These are phyloP conservation scores for Fraxinus pennsylvanica DNA, from an alignment of 257 asterid species.

Conservation along the genomic window DNA sequence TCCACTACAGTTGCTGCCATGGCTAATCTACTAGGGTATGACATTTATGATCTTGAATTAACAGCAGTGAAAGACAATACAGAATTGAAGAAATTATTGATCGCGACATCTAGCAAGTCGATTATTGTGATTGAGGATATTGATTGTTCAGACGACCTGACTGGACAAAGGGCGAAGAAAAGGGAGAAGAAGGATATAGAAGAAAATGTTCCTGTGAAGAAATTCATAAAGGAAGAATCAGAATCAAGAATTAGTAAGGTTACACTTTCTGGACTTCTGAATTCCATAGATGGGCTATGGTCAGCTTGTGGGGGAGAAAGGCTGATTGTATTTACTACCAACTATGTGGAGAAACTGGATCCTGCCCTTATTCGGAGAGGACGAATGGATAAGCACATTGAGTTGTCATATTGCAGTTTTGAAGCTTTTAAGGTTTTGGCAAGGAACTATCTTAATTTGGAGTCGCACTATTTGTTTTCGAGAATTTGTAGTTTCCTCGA, in stretches of 20 bases:
- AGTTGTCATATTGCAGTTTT: slow-evolving; percentile 42
- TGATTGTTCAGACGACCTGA: slow-evolving; percentile 40
- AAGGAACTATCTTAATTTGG: slow-evolving; percentile 32
- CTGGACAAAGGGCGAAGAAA: slow-evolving; percentile 29
- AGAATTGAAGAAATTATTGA: slow-evolving; percentile 32
- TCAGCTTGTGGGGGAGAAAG: slow-evolving; percentile 49
- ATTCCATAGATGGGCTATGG: slow-evolving; percentile 52
- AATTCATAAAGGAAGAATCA: slow-evolving; percentile 7
- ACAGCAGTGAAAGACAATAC: slow-evolving; percentile 41
- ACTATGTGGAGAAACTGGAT: slow-evolving; percentile 42
- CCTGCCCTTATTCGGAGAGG: slow-evolving; percentile 45
- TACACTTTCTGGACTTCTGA: slow-evolving; percentile 45
- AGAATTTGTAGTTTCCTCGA: slow-evolving; percentile 30
- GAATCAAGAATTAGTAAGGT: slow-evolving; percentile 29
- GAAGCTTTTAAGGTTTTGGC: slow-evolving; percentile 47
- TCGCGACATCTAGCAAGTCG: slow-evolving; percentile 30
- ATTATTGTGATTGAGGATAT: slow-evolving; percentile 43
- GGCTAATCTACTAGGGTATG: slow-evolving; percentile 38
- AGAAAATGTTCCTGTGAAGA: slow-evolving; percentile 17
- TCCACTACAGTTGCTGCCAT: slow-evolving; percentile 44
- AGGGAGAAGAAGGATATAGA: slow-evolving; percentile 11
- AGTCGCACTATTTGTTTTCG: slow-evolving; percentile 35
- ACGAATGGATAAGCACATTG: slow-evolving; percentile 48
- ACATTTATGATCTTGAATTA: slow-evolving; percentile 41
- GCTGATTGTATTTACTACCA: slow-evolving; percentile 42